phyloP scores from a whole-genome alignment of 2,329 filamentous ascomycete species.

The Aspergillus sp. region DNA sequence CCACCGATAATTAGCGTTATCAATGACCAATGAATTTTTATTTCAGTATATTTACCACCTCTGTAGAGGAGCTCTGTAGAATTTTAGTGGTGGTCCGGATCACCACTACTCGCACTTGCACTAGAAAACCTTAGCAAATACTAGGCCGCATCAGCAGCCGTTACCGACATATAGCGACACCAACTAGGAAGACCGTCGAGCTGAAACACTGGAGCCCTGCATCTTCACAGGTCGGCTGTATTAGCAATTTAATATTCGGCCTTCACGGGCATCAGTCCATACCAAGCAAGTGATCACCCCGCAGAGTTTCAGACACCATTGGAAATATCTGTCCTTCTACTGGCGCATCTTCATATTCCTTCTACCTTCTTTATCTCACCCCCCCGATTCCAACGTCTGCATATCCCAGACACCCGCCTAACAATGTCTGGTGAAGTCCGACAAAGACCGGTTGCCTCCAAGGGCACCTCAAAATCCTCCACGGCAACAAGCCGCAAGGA shows the following conservation, averaged over 20 bases:
- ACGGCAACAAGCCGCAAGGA: constrained; percentile 10
- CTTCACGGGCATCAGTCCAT: not conserved
- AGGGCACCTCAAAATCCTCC: constrained; percentile 5
- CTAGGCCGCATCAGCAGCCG: no score
- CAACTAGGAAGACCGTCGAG: no score
- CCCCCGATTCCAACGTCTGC: constrained; percentile 15
- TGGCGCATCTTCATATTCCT: not conserved
- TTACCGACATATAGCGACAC: no score
- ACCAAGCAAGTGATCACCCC: not conserved
- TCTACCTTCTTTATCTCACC: not conserved
- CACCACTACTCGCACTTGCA: not conserved
- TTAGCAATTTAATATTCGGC: no score
- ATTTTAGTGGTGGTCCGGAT: not conserved
- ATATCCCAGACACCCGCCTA: constrained; percentile 25
- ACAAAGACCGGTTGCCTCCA: constrained; percentile 5
- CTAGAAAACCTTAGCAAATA: no score
- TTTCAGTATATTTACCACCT: not conserved
- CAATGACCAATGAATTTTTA: not conserved
- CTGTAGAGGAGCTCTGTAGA: not conserved
- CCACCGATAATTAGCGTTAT: not conserved
- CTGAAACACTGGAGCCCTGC: not conserved
- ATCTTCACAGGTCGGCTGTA: not conserved
- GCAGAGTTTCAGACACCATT: not conserved
- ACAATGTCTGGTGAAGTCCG: constrained; percentile 25
- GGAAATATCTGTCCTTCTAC: constrained; percentile 7